Percentiles rank a stretch among this genome's conserved stretches.
Conservation (phyloP, 768 basidiomycete genomes). For the Lentinus brumalis region DNA sequence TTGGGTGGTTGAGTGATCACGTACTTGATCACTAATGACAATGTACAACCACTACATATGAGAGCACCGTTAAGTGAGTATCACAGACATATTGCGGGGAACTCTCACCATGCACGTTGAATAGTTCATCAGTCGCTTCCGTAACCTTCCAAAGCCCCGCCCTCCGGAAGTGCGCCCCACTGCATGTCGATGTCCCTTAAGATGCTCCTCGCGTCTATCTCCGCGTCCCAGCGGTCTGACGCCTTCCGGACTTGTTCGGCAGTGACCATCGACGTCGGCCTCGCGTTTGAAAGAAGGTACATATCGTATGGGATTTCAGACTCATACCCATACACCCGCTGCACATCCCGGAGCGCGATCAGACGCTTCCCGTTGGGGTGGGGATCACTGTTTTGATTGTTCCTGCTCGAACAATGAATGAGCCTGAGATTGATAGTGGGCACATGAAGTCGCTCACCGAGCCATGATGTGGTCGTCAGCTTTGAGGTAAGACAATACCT, state of each 20-base stretch:
- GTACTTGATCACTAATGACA: too few relatives aligned
- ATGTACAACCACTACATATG: too few relatives aligned
- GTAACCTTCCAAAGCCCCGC: conserved; percentile 1
- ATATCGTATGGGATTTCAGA: neutral
- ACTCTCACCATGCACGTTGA: too few relatives aligned
- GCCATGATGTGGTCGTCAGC: too few relatives aligned
- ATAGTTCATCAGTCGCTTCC: neutral
- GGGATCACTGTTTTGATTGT: neutral
- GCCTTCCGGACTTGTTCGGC: neutral
- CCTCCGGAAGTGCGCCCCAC: conserved; percentile 3
- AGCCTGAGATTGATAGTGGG: too few relatives aligned
- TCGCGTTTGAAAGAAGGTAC: neutral
- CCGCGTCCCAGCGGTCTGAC: neutral
- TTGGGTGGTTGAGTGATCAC: too few relatives aligned
- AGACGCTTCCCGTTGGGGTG: neutral
- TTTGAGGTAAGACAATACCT: too few relatives aligned
- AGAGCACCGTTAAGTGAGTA: too few relatives aligned
- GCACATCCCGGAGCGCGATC: neutral
- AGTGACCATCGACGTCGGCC: neutral
- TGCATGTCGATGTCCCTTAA: conserved; percentile 7
- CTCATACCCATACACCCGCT: neutral
- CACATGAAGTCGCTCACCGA: too few relatives aligned
- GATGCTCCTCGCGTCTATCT: neutral
- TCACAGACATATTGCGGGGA: too few relatives aligned
- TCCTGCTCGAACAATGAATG: neutral